Percentiles rank a stretch among this genome's conserved stretches.
These are phyloP conservation scores for Vigna hirtella DNA, from an alignment of 306 rosid genomes.

Conservation along the genomic window DNA sequence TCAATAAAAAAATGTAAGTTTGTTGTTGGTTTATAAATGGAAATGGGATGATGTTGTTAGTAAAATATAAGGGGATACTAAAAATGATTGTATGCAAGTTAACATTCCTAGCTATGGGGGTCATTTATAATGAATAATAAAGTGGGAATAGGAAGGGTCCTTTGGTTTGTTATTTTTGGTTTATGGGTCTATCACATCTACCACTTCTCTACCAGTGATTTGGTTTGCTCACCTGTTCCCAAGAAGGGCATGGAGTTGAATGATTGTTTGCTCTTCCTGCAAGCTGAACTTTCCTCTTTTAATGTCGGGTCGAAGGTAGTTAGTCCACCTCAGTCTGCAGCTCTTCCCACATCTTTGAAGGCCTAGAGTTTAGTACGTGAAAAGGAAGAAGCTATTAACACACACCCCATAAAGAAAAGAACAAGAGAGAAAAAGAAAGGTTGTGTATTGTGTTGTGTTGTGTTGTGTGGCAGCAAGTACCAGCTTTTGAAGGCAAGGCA, in stretches of 20 bases:
- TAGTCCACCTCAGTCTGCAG: constrained; percentile 65
- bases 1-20: not conserved
- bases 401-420: not conserved
- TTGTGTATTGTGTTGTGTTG: too few species aligned
- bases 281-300: constrained; percentile 63
- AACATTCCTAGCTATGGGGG: not conserved
- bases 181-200: not conserved
- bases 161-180: not conserved
- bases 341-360: constrained; percentile 67
- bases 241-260: constrained; percentile 68
- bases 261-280: constrained; percentile 62
- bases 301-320: constrained; percentile 60
- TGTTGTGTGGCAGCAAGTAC: constrained; percentile 9
- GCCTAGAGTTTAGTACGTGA: constrained; percentile 32
- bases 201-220: not conserved
- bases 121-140: not conserved
- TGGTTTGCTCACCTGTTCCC: constrained; percentile 52
- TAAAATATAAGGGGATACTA: not conserved
- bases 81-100: not conserved
- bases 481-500: constrained; percentile 68
- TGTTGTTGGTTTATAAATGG: not conserved
- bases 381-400: not conserved
- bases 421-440: not conserved
- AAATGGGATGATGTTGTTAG: not conserved
- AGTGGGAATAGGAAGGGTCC: not conserved